A percentile compares a stretch with the other conserved stretches of the same genome.
Conservation (phyloP, 1,139 yeast genomes). For the Lodderomyces metapsilosis region DNA sequence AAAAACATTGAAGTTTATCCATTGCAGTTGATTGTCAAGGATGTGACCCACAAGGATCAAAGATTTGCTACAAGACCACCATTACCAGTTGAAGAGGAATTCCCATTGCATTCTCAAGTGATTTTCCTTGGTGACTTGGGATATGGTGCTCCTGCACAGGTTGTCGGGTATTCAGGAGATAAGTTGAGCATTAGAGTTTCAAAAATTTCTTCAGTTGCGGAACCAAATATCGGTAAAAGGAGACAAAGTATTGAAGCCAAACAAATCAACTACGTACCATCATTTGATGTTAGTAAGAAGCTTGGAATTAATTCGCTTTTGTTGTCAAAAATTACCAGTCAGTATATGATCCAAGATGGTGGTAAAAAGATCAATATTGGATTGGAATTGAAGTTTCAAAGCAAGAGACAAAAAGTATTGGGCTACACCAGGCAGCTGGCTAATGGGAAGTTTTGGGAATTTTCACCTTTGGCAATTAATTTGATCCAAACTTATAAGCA, state of each 20-base stretch:
- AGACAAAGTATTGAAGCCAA: constrained; percentile 57
- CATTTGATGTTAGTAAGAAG: constrained; percentile 62
- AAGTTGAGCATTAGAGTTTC: constrained; percentile 53
- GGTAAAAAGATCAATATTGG: constrained; percentile 70
- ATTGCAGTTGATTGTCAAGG: constrained; percentile 73
- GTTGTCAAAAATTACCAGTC: constrained; percentile 76
- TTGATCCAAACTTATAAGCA: constrained; percentile 60
- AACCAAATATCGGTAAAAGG: constrained; percentile 61
- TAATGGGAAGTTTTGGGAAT: constrained; percentile 76
- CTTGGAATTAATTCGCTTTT: constrained; percentile 61
- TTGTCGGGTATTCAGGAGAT: constrained; percentile 59
- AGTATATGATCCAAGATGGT: constrained; percentile 57
- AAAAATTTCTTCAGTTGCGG: constrained; percentile 50
- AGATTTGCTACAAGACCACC: constrained; percentile 76
- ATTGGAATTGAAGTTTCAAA: constrained; percentile 79
- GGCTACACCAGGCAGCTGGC: constrained; percentile 69
- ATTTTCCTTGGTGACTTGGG: constrained; percentile 87
- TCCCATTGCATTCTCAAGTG: constrained; percentile 68
- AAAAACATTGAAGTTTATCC: constrained; percentile 61
- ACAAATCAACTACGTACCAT: constrained; percentile 61
- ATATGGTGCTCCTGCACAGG: constrained; percentile 80
- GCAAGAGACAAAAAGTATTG: constrained; percentile 74
- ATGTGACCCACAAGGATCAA: constrained; percentile 68
- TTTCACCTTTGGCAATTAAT: constrained; percentile 69
- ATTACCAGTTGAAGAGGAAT: constrained; percentile 76